phyloP scores from a whole-genome alignment of 2,329 filamentous ascomycete genomes.

The Fusarium sp. region DNA sequence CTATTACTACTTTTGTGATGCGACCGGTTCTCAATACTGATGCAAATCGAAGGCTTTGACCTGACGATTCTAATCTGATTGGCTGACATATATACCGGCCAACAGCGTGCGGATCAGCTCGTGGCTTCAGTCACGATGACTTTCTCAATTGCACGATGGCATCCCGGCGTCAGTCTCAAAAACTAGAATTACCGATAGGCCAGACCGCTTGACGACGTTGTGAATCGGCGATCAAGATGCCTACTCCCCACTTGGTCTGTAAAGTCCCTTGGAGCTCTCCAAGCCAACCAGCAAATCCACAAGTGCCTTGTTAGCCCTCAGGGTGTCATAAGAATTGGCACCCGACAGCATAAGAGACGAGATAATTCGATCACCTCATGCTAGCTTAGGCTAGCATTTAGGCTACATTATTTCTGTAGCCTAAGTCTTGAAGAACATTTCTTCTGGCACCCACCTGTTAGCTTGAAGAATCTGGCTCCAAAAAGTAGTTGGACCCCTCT shows the following conservation, averaged over 20 bases:
- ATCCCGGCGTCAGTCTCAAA: neutral
- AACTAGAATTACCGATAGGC: conserved; percentile 16
- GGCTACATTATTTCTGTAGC: too few relatives aligned
- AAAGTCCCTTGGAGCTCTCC: conserved; percentile 1
- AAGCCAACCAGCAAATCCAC: conserved; percentile 11
- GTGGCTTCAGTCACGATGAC: conserved; percentile 8
- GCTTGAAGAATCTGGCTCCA: conserved; percentile 14
- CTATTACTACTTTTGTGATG: conserved; percentile 9
- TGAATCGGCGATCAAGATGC: conserved; percentile 40
- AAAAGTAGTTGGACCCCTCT: conserved; percentile 27
- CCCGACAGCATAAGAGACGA: too few relatives aligned
- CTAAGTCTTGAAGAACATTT: too few relatives aligned
- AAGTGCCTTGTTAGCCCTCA: conserved; percentile 10
- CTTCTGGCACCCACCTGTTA: neutral
- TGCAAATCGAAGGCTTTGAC: conserved; percentile 17
- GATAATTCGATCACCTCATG: too few relatives aligned
- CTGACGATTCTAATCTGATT: neutral
- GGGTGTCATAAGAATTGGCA: too few relatives aligned
- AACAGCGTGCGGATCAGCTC: neutral
- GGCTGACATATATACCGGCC: neutral
- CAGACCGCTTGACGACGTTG: conserved; percentile 33
- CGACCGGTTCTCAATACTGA: conserved; percentile 3
- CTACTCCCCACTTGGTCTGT: conserved; percentile 13
- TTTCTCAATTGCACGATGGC: conserved; percentile 4
- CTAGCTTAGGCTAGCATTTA: too few relatives aligned